Evolutionary conservation across 1,284 basidiomycete species (phyloP).

Genomic region (Naganishia liquefaciens): DNA sequence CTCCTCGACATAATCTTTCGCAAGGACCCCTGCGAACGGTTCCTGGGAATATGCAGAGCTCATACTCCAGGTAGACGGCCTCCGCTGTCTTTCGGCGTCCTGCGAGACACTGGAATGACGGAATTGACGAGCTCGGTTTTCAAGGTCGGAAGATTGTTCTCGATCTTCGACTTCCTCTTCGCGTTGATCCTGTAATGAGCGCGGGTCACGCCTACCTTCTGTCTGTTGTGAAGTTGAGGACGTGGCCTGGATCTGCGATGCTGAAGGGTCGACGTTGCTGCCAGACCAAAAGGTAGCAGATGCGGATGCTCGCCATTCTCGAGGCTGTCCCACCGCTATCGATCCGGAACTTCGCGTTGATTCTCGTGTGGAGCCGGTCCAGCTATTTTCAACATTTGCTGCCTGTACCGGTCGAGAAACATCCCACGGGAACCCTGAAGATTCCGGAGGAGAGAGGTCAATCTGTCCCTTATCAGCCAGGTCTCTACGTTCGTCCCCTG

Average conservation of each 20-base stretch:
- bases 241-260: neutral
- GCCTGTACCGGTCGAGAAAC: neutral
- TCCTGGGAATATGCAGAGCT: neutral
- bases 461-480: conserved; percentile 4
- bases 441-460: neutral
- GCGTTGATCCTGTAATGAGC: neutral
- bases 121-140: too few species aligned
- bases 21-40: neutral
- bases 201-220: neutral
- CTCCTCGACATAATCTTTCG: neutral
- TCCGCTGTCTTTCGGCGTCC: neutral
- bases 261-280: neutral
- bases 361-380: neutral
- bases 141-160: neutral
- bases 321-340: neutral
- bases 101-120: neutral
- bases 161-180: neutral
- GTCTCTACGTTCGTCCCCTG: neutral
- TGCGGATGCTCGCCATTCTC: neutral
- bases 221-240: neutral
- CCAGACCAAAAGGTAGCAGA: neutral
- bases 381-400: neutral
- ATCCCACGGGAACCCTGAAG: neutral
- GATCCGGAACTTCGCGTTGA: neutral
- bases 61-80: conserved; percentile 4